These are phyloP conservation scores for Chenopodium berlandieri DNA, from an alignment of 148 eudicot genomes.

Conservation along the genomic window DNA sequence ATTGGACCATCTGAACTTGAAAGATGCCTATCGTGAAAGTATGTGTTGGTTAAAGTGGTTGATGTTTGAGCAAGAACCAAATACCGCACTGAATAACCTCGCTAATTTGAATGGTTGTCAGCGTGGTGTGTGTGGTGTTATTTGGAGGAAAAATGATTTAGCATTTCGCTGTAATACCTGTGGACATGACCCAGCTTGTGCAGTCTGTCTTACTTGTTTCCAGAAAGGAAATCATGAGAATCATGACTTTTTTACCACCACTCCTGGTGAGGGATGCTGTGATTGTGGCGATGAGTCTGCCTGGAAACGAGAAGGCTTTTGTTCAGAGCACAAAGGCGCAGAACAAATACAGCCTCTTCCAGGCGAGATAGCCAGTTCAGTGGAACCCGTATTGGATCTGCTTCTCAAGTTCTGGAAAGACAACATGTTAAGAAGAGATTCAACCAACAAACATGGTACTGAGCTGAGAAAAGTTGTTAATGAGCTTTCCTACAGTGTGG, in stretches of 20 bases:
- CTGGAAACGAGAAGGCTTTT: constrained; percentile 96
- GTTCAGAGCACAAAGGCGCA: constrained; percentile 93
- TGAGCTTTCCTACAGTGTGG: constrained; percentile 52
- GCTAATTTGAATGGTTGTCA: constrained; percentile 54
- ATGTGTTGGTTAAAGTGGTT: constrained; percentile 90
- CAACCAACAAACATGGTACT: constrained; percentile 31
- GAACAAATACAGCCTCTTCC: constrained; percentile 88
- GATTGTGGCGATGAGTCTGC: constrained; percentile 99
- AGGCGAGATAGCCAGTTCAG: constrained; percentile 51
- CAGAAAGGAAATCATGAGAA: constrained; percentile 86
- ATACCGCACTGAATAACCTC: constrained; percentile 43
- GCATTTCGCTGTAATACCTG: constrained; percentile 95
- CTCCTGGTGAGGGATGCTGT: constrained; percentile 95
- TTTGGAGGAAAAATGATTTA: constrained; percentile 92
- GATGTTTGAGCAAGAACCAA: constrained; percentile 89
- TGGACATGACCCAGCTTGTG: constrained; percentile 98
- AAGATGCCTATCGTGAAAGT: constrained; percentile 56
- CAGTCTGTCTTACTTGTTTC: constrained; percentile 95
- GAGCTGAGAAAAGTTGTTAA: constrained; percentile 42
- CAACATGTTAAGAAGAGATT: constrained; percentile 30
- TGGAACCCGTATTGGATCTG: constrained; percentile 74
- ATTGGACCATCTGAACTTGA: neutral
- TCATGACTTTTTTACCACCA: constrained; percentile 88
- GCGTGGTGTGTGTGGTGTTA: constrained; percentile 94
- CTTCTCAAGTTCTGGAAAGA: constrained; percentile 59